Conservation (phyloP, 2,329 filamentous ascomycete species). For the Monosporascus sp. region DNA sequence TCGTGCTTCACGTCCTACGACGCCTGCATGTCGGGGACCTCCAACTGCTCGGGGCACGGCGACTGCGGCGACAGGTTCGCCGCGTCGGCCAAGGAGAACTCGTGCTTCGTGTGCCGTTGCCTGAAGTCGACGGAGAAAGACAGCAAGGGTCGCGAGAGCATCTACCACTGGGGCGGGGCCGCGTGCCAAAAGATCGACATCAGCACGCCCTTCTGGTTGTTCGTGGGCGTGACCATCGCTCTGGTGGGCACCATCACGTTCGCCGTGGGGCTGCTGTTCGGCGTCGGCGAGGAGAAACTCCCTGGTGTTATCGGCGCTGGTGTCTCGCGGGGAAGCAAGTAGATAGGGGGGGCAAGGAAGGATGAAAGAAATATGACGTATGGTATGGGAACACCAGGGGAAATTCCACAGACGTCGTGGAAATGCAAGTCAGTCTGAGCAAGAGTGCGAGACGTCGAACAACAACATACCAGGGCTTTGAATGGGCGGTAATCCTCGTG, state of each 20-base stretch:
- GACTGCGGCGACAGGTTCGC: slow-evolving; percentile 64
- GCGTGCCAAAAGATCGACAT: slow-evolving; percentile 91
- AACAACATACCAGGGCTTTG: no score
- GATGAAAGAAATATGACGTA: not conserved
- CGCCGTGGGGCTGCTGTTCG: slow-evolving; percentile 73
- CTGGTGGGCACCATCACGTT: slow-evolving; percentile 64
- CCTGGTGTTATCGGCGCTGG: slow-evolving; percentile 96
- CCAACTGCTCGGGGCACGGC: slow-evolving; percentile 79
- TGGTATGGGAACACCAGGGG: no score
- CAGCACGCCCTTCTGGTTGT: slow-evolving; percentile 82
- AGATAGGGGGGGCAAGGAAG: slow-evolving; percentile 12
- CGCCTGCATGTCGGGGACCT: slow-evolving; percentile 64
- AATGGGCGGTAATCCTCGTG: slow-evolving; percentile 4
- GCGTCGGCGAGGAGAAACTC: slow-evolving; percentile 78
- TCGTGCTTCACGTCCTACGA: slow-evolving; percentile 69
- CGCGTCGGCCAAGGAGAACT: slow-evolving; percentile 28
- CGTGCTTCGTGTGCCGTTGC: slow-evolving; percentile 79
- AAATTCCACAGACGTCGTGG: no score
- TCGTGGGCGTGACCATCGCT: slow-evolving; percentile 67
- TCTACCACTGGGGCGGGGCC: slow-evolving; percentile 74
- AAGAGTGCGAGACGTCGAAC: no score
- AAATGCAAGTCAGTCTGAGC: no score
- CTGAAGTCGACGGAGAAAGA: slow-evolving; percentile 46
- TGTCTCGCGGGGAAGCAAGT: slow-evolving; percentile 65
- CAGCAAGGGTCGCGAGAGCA: slow-evolving; percentile 40